These are phyloP conservation scores for Alternaria sp. DNA, from an alignment of 2,329 filamentous ascomycete genomes.

Conservation along the genomic window DNA sequence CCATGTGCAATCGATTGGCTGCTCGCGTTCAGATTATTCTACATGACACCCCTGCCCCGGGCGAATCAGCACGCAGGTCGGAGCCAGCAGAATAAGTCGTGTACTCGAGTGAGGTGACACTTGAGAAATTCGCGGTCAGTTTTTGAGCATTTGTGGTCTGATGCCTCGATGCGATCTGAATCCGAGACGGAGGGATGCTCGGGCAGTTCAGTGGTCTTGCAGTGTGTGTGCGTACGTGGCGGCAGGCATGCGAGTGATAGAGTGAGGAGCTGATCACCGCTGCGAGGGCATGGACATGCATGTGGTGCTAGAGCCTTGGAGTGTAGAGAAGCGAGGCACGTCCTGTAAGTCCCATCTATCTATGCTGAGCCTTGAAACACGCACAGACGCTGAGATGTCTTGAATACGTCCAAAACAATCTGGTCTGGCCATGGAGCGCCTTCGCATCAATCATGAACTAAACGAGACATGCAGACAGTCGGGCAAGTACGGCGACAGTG, in stretches of 20 bases:
- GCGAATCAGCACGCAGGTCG: constrained; percentile 10
- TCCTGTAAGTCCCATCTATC: background rate
- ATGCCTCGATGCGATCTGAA: background rate
- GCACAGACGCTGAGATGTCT: background rate
- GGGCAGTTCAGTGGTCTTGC: constrained; percentile 1
- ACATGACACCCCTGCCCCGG: constrained; percentile 9
- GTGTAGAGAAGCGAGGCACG: background rate
- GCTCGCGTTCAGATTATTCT: constrained; percentile 2
- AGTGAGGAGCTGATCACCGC: constrained; percentile 7
- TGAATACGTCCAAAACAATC: background rate
- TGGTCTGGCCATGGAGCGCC: background rate
- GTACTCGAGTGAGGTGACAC: constrained; percentile 10
- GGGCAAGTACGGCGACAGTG: background rate
- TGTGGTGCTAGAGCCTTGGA: background rate
- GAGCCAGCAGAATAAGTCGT: constrained; percentile 1
- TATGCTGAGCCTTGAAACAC: background rate
- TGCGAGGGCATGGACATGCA: constrained; percentile 11
- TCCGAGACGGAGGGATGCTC: constrained; percentile 5
- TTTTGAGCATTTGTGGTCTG: constrained; percentile 6
- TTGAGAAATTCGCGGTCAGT: background rate
- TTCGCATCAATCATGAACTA: background rate
- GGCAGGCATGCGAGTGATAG: constrained; percentile 15
- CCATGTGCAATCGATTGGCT: constrained; percentile 10
- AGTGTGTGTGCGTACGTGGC: constrained; percentile 10
- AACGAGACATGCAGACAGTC: background rate